A percentile compares a stretch with the other conserved stretches of the same genome.
These are phyloP conservation scores for Micractinium sp. DNA, from an alignment of 139 green algal genomes.

Conservation along the genomic window DNA sequence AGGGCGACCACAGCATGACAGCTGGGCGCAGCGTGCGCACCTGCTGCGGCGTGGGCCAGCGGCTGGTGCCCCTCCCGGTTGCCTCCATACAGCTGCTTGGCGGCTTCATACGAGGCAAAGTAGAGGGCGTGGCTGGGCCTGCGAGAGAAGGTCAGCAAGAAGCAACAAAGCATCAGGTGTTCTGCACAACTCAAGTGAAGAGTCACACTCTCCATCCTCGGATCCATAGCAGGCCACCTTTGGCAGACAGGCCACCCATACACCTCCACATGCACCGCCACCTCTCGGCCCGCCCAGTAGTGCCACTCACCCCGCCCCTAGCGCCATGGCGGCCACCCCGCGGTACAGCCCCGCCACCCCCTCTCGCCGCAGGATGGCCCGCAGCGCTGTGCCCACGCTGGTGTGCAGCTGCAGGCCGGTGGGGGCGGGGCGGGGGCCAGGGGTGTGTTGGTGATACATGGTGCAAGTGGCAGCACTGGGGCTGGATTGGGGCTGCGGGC, in stretches of 20 bases:
- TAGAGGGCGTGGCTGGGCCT: conserved; percentile 95
- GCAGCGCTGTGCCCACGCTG: conserved; percentile 61
- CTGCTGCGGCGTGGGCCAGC: conserved; percentile 64
- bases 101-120: conserved; percentile 93
- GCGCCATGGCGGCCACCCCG: conserved; percentile 74
- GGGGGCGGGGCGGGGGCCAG: neutral
- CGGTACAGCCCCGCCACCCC: conserved; percentile 84
- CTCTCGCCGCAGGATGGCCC: conserved; percentile 73
- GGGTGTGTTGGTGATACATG: no score
- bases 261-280: neutral
- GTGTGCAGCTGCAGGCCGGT: conserved; percentile 68
- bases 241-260: neutral
- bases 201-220: no score
- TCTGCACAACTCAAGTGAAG: neutral
- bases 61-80: conserved; percentile 65
- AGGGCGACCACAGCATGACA: neutral
- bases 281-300: no score
- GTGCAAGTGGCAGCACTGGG: no score
- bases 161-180: neutral
- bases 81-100: conserved; percentile 81
- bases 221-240: neutral
- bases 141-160: neutral
- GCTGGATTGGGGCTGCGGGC: no score
- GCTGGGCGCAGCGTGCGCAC: conserved; percentile 13
- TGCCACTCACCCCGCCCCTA: conserved; percentile 71